Conservation (phyloP, 2,329 filamentous ascomycete genomes). For the Calonectria pauciramosa region DNA sequence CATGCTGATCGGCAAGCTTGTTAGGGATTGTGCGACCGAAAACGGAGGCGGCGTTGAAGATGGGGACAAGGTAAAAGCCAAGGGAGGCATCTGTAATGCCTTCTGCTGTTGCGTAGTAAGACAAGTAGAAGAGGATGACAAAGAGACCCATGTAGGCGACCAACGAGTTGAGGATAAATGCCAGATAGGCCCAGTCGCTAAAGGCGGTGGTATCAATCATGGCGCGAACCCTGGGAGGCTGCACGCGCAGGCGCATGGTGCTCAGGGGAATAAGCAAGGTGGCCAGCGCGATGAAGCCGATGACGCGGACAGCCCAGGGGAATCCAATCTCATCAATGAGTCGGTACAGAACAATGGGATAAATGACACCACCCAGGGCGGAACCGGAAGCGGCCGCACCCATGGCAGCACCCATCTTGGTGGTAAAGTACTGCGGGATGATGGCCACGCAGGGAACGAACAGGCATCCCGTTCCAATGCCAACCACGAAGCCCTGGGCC, state of each 20-base stretch:
- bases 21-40: constrained; percentile 10
- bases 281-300: neutral
- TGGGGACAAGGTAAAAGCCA: neutral
- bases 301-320: neutral
- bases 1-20: neutral
- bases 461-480: constrained; percentile 58
- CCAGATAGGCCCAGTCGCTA: neutral
- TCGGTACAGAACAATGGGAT: neutral
- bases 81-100: neutral
- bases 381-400: neutral
- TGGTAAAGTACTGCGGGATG: constrained; percentile 50
- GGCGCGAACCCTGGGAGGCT: neutral
- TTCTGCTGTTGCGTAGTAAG: neutral
- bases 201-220: neutral
- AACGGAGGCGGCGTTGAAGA: neutral
- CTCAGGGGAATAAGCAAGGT: neutral
- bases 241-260: neutral
- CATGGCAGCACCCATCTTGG: constrained; percentile 43
- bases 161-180: neutral
- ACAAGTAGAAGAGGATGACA: constrained; percentile 2
- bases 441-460: constrained; percentile 55
- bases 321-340: neutral
- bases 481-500: constrained; percentile 60
- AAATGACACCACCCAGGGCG: neutral
- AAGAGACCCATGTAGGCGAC: neutral